These are phyloP conservation scores for Speleostelium caveatum DNA, from an alignment of 78 protist genomes.

Conservation along the genomic window DNA sequence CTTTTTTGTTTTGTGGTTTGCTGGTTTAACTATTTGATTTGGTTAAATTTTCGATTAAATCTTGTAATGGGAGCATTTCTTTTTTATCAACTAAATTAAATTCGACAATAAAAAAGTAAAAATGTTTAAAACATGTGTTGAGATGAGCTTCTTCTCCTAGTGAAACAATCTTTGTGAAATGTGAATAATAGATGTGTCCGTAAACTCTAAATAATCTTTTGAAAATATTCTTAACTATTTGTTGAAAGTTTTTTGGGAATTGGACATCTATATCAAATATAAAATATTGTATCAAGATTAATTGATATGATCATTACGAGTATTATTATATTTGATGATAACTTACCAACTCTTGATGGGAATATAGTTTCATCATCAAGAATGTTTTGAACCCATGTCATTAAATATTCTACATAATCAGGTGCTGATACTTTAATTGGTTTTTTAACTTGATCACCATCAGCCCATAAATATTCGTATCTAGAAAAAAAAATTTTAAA, in stretches of 20 bases:
- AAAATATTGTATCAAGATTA: not conserved
- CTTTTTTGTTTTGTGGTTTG: not conserved
- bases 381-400: constrained; percentile 97
- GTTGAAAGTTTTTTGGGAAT: constrained; percentile 95
- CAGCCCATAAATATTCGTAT: constrained; percentile 98
- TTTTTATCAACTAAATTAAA: constrained; percentile 87
- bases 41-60: constrained; percentile 76
- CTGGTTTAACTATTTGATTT: constrained; percentile 21
- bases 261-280: constrained; percentile 58
- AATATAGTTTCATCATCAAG: constrained; percentile 96
- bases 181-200: constrained; percentile 97
- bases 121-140: constrained; percentile 89
- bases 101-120: constrained; percentile 88
- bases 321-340: not conserved
- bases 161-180: constrained; percentile 86
- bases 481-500: no score
- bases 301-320: not conserved
- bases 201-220: constrained; percentile 95
- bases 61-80: constrained; percentile 89
- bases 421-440: constrained; percentile 96
- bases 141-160: constrained; percentile 95
- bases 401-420: constrained; percentile 95
- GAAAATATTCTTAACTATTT: constrained; percentile 91
- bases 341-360: constrained; percentile 90
- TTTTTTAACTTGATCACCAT: constrained; percentile 92